phyloP scores from a whole-genome alignment of 305 asterid species.

The Fraxinus ornus region DNA sequence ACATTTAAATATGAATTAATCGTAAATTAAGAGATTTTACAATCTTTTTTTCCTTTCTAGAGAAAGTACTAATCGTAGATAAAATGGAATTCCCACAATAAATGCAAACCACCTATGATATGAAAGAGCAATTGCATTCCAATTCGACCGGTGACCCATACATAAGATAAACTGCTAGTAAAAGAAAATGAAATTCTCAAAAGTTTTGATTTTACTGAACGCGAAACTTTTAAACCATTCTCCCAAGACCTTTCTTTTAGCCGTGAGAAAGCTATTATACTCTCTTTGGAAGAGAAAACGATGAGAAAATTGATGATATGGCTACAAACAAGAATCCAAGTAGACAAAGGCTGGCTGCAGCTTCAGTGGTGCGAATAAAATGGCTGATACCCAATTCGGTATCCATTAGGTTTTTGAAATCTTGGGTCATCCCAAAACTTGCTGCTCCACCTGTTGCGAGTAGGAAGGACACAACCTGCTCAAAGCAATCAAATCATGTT shows the following conservation, averaged over 20 bases:
- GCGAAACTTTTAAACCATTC: not conserved
- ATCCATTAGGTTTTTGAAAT: conserved; percentile 6
- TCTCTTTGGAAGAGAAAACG: conserved; percentile 46
- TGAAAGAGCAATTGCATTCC: not conserved
- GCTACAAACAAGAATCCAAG: conserved; percentile 35
- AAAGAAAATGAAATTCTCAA: not conserved
- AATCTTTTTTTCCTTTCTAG: no score
- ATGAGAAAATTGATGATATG: conserved; percentile 41
- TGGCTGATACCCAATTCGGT: not conserved
- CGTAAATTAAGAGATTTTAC: no score
- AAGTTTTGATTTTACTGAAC: not conserved
- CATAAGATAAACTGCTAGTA: not conserved
- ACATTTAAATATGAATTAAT: not conserved
- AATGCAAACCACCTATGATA: no score
- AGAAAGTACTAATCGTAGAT: no score
- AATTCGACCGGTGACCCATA: not conserved
- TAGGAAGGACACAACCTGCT: conserved; percentile 34
- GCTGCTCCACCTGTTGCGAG: conserved; percentile 46
- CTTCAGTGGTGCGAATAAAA: conserved; percentile 32
- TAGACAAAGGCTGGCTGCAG: conserved; percentile 49
- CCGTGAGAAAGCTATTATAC: not conserved
- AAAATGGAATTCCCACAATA: no score
- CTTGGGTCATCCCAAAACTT: conserved; percentile 42
- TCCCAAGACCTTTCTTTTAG: no score
- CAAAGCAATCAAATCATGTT: not conserved